phyloP scores from a whole-genome alignment of 306 rosid genomes.

The Cicer cuneatum region DNA sequence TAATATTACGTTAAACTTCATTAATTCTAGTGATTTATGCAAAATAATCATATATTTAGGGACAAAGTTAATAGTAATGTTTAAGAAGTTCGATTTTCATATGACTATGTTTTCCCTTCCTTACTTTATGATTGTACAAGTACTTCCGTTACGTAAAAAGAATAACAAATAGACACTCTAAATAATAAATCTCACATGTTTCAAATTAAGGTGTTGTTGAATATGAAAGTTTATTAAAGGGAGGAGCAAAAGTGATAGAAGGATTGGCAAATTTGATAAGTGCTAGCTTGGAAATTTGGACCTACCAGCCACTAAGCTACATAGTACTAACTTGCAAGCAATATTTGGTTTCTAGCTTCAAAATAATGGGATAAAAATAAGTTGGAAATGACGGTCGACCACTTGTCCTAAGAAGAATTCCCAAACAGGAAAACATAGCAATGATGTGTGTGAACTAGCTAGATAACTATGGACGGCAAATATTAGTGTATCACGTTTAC shows the following conservation, averaged over 20 bases:
- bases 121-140: not conserved
- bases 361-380: not conserved
- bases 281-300: constrained; percentile 21
- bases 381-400: constrained; percentile 30
- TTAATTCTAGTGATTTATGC: too few species aligned
- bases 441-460: constrained; percentile 5
- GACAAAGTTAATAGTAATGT: not conserved
- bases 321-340: constrained; percentile 1
- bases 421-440: not conserved
- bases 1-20: too few species aligned
- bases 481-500: constrained; percentile 11
- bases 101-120: not conserved
- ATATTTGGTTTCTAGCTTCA: not conserved
- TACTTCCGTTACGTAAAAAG: constrained; percentile 5
- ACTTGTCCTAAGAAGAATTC: constrained; percentile 29
- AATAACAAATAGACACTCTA: constrained; percentile 1
- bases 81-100: not conserved
- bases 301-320: constrained; percentile 41
- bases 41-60: too few species aligned
- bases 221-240: constrained; percentile 19
- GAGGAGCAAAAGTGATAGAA: constrained; percentile 32
- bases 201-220: constrained; percentile 11
- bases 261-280: constrained; percentile 39
- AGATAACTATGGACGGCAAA: constrained; percentile 32
- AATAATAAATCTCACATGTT: constrained; percentile 16